Evolutionary conservation across 2,329 filamentous ascomycete genomes (phyloP), one percentile per base, ranked within the genome.

Genomic region (Endothia cerciana): DNA sequence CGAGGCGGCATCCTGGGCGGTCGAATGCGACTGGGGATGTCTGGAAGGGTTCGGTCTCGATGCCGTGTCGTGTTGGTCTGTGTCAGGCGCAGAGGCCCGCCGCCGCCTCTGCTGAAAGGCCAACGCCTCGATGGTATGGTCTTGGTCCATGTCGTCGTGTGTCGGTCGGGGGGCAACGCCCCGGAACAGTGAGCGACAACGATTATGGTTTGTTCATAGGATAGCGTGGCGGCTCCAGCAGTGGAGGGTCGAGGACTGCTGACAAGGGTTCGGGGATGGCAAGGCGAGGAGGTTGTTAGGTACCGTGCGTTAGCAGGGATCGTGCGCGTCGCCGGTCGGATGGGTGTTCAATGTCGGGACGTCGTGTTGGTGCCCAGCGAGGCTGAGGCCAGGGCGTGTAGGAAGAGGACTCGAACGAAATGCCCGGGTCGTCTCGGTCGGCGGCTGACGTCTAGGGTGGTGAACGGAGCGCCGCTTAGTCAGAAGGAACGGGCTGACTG

Each of bases 101-200:
- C 57, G 66, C 38, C 49, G 64, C 45, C 47, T 68, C 25, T 65
- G 64, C 63, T 56, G 64, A 8, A 38, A 63, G 30, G 65, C 61
- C 15, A 63, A 40, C 15, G 66, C 64, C 60, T 66, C 66, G 43
- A 62, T 45, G 33, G 36, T 36, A 15, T 56, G 61, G 13, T 62
- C 57, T 60, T 64, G 60, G 22, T 66, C 66, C 66, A 68, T 68
- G 28, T 60, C 55, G 66, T 62, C 36, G 51, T 30, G 55, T 64
- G 49, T 47, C 17, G 4, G 22, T 47, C 49, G 25, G 45, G 66
- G 66, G 64, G 66, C 64, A 45, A 45, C 25, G 61, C 64, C 66
- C 66, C 66, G 57, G 51, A 51, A 49, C 38, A 51, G 63, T 45
- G 64, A 66, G 60, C 61, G 56, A 10, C 61, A 40, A 15, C 40